Conservation (phyloP, 2,329 filamentous ascomycete species). For the Aspergillus awamori region DNA sequence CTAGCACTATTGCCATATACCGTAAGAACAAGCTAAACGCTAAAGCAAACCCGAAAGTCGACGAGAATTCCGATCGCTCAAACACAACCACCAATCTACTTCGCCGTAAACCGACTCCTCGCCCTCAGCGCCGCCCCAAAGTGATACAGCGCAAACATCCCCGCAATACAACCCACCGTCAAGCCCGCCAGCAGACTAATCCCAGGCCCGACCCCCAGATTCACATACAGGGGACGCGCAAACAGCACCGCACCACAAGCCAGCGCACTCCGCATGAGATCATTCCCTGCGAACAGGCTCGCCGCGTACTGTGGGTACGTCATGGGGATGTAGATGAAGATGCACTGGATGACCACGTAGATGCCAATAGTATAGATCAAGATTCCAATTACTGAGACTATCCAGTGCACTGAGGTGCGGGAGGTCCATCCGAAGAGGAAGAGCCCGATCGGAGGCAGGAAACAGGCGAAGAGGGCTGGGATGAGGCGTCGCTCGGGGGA, state of each 20-base stretch:
- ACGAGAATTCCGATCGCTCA: no score
- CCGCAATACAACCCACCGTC: conserved; percentile 25
- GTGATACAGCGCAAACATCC: conserved; percentile 23
- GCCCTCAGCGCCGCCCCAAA: conserved; percentile 19
- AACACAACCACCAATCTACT: background rate
- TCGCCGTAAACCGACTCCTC: conserved; percentile 9
- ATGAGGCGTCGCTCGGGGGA: conserved; percentile 55
- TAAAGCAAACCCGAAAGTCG: no score
- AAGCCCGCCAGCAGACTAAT: conserved; percentile 39
- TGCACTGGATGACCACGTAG: conserved; percentile 46
- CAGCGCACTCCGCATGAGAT: conserved; percentile 35
- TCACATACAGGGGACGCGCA: conserved; percentile 28
- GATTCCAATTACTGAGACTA: conserved; percentile 42
- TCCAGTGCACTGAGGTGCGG: conserved; percentile 30
- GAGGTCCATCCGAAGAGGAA: conserved; percentile 51
- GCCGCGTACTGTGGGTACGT: conserved; percentile 33
- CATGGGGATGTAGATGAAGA: conserved; percentile 38
- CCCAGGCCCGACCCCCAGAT: conserved; percentile 32
- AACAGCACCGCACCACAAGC: conserved; percentile 41
- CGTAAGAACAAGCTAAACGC: no score
- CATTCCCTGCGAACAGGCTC: conserved; percentile 37
- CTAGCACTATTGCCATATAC: no score
- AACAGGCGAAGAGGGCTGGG: conserved; percentile 56
- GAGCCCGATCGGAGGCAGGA: conserved; percentile 60
- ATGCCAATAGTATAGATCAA: conserved; percentile 38